Percentiles rank a stretch among this genome's conserved stretches.
phyloP scores from a whole-genome alignment of 208 protist species.

The Leishmania tropica region DNA sequence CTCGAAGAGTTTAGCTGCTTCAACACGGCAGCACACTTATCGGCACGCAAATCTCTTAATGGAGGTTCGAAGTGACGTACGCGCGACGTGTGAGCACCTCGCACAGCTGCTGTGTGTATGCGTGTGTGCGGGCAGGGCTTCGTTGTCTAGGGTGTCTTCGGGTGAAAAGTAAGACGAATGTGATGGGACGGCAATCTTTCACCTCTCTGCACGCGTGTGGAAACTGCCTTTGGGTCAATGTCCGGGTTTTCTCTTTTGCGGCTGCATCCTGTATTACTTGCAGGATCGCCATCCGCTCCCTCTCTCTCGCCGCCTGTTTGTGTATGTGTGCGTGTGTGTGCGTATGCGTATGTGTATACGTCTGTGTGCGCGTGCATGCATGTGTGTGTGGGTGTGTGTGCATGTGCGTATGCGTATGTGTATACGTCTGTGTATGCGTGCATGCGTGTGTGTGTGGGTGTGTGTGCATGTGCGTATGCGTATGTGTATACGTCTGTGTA shows the following conservation, averaged over 20 bases:
- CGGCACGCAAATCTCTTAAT: conserved; percentile 3
- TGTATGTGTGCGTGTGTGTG: not conserved
- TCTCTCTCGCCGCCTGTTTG: not conserved
- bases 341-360: conserved; percentile 2
- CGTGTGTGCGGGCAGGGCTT: not conserved
- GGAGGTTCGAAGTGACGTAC: not conserved
- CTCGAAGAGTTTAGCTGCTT: conserved; percentile 23
- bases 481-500: conserved; percentile 1
- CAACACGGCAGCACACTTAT: not conserved
- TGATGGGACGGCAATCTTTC: not conserved
- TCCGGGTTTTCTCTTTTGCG: not conserved
- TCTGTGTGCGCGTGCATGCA: not conserved
- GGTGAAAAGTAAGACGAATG: not conserved
- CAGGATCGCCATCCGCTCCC: not conserved
- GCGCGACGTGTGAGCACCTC: no score
- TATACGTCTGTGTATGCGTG: not conserved
- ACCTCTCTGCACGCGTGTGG: not conserved
- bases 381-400: not conserved
- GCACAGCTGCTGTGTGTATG: not conserved
- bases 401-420: conserved; percentile 2
- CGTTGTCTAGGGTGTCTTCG: not conserved
- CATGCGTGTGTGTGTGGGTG: not conserved
- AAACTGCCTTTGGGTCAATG: not conserved
- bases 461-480: conserved; percentile 3
- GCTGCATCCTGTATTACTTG: not conserved